Conservation (phyloP, 177 flowering plant genomes). For the Vitis hybrid region DNA sequence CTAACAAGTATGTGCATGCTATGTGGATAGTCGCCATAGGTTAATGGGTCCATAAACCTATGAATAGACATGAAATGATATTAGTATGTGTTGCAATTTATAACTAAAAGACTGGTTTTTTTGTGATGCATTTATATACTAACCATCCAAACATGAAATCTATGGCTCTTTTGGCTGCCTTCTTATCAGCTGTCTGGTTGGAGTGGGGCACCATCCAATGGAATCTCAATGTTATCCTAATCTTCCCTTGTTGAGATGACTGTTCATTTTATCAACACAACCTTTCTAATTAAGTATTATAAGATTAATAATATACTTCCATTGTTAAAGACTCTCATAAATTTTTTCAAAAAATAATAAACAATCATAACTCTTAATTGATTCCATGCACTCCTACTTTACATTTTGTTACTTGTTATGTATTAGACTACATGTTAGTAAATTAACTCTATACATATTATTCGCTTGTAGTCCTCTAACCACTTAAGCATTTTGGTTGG, state of each 20-base stretch:
- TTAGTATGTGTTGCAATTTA: background rate
- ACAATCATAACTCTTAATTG: no score
- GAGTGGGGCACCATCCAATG: constrained; percentile 10
- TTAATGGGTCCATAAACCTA: constrained; percentile 8
- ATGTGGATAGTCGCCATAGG: constrained; percentile 7
- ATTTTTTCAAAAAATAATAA: no score
- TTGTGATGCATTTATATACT: background rate
- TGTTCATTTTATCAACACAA: no score
- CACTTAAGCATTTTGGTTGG: no score
- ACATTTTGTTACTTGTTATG: no score
- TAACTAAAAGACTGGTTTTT: background rate
- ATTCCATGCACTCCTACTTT: no score
- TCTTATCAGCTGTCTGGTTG: background rate
- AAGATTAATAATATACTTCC: no score
- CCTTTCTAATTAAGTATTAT: no score
- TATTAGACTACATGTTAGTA: no score
- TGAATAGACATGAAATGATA: background rate
- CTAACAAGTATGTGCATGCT: background rate
- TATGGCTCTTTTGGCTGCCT: constrained; percentile 7
- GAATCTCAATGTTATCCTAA: background rate
- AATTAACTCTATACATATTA: no score
- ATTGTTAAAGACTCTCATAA: no score
- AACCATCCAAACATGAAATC: constrained; percentile 22
- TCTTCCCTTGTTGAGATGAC: constrained; percentile 3
- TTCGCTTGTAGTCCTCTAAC: no score